Percentiles rank a stretch among this genome's conserved stretches.
Evolutionary conservation across 768 basidiomycete genomes (phyloP).

Genomic region (Leccinum boreale): DNA sequence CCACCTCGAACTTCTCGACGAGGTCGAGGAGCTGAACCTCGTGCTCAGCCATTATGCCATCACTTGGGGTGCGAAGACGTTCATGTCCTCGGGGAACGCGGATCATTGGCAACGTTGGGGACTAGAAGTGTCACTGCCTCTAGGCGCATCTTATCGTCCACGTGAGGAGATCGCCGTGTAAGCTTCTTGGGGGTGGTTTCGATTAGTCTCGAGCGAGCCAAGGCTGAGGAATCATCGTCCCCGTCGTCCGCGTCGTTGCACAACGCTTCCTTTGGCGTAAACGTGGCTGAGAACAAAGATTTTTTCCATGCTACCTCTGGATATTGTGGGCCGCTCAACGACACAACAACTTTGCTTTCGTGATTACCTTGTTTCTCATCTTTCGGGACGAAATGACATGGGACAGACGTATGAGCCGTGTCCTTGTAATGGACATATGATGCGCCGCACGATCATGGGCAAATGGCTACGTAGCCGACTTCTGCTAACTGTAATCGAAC

Average conservation of each 20-base stretch:
- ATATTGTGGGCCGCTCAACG: neutral
- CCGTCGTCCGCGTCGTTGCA: neutral
- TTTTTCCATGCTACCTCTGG: neutral
- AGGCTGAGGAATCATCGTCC: neutral
- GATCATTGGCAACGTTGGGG: conserved; percentile 17
- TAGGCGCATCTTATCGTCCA: neutral
- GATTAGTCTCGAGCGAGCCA: neutral
- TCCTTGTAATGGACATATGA: neutral
- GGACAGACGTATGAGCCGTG: neutral
- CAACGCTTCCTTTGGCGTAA: neutral
- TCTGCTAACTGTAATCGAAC: neutral
- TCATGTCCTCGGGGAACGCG: neutral
- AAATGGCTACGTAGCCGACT: neutral
- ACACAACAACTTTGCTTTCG: neutral
- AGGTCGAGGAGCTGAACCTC: conserved; percentile 91
- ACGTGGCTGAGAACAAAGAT: neutral
- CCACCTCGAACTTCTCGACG: conserved; percentile 72
- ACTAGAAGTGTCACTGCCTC: neutral
- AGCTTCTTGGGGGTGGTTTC: neutral
- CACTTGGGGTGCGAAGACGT: conserved; percentile 50
- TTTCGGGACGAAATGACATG: neutral
- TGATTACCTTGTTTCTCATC: neutral
- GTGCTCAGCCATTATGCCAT: conserved; percentile 49
- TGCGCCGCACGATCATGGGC: neutral
- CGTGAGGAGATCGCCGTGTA: neutral